Base-by-base conservation (phyloP, 345 rosid genomes). In the Sonneratia alba region DNA sequence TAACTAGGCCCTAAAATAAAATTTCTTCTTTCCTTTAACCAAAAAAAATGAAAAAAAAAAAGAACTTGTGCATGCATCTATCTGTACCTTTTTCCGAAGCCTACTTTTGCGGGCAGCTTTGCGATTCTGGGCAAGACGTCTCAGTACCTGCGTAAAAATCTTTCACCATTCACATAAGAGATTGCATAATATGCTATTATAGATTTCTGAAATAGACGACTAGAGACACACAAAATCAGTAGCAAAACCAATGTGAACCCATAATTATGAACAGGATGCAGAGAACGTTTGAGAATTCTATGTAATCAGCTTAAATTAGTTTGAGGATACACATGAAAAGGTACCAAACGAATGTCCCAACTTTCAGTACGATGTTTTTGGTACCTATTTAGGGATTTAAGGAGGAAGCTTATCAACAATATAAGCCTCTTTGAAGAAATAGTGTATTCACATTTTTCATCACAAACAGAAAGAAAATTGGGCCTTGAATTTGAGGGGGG, bases 61-160 rank as follows among this genome's bases (percentile, higher is more conserved):
- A 53, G 21, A 74, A 70, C 21, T 21, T 24, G 5, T 19, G 13
- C 48, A 7, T 69, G 13, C 36, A 79, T 63, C 38, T 45, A 22
- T 69, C 18, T 75, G 57, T 72, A 94, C 98, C 87, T 94, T 91
- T 78, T 91, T 94, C 73, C 97, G 85, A 72, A 91, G 70, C 57
- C 96, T 94, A 70, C 98, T 91, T 82, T 94, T 94, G 48, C 95
- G 84, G 67, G 97, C 97, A 71, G 98, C 97, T 86, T 94, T 96
- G 59, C 96, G 86, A 72, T 94, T 94, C 81, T 94, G 97, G 38
- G 95, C 97, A 71, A 91, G 84, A 67, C 97, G 87, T 53, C 96
- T 83, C 72, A 79, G 79, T 74, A 81, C 79, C 97, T 93, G 86
- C 74, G 19, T 70, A 66, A 49, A 12, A 51, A 47, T 24, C 36